Conservation (phyloP, 495 filamentous ascomycete species). For the Pyrenula aspistea region DNA sequence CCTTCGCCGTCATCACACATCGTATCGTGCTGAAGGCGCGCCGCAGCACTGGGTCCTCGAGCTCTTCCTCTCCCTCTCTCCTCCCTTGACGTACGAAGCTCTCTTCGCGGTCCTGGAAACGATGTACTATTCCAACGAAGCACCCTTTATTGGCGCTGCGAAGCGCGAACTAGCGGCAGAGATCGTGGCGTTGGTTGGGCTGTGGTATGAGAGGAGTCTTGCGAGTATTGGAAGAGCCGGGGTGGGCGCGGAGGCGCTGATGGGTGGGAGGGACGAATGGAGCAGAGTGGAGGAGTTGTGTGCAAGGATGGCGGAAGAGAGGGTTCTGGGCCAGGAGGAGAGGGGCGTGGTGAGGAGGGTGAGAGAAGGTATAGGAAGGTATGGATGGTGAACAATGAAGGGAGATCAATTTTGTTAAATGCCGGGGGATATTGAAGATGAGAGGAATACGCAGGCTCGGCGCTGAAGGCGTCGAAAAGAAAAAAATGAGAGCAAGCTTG, state of each 20-base stretch:
- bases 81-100: conserved; percentile 49
- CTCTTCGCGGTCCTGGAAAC: conserved; percentile 66
- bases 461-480: not conserved
- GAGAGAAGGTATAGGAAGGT: not conserved
- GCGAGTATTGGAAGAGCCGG: not conserved
- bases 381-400: too few relatives aligned
- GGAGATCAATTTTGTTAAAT: not conserved
- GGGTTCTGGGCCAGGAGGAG: conserved; percentile 1
- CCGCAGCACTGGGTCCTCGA: conserved; percentile 73
- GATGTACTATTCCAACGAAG: conserved; percentile 73
- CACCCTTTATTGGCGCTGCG: conserved; percentile 57
- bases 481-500: not conserved
- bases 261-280: not conserved
- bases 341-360: not conserved
- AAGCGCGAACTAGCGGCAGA: not conserved
- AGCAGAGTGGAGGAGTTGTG: not conserved
- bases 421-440: not conserved
- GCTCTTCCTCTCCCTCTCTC: conserved; percentile 62
- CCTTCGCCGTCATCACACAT: conserved; percentile 64
- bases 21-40: conserved; percentile 53
- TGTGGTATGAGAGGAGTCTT: not conserved
- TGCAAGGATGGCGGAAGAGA: not conserved
- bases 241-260: not conserved
- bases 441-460: not conserved
- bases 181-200: not conserved